Evolutionary conservation across 2,329 filamentous ascomycete species (phyloP).

Genomic region (Colletotrichum sp.): DNA sequence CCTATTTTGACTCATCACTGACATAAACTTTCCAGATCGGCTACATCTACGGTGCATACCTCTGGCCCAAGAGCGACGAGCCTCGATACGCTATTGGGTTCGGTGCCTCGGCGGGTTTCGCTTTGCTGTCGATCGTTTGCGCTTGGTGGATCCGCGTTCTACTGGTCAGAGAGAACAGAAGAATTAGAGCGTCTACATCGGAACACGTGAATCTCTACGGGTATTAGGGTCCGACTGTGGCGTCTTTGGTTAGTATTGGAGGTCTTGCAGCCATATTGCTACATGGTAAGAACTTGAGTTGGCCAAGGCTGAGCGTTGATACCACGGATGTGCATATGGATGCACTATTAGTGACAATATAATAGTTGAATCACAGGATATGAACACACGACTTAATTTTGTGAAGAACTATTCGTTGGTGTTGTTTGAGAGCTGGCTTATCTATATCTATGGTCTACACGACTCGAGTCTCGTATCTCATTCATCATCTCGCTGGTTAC

Average conservation of each 20-base stretch:
- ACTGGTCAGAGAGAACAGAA: conserved; percentile 46
- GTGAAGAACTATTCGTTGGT: background rate
- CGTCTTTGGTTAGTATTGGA: background rate
- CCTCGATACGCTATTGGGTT: conserved; percentile 51
- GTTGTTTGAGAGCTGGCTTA: background rate
- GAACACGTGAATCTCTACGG: conserved; percentile 42
- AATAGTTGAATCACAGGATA: fast-evolving
- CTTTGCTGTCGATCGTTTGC: conserved; percentile 37
- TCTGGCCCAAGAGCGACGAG: conserved; percentile 50
- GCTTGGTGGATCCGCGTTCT: conserved; percentile 48
- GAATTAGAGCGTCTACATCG: conserved; percentile 35
- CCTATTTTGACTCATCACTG: background rate
- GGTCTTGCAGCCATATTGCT: fast-evolving
- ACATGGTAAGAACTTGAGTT: background rate
- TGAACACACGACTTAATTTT: fast-evolving
- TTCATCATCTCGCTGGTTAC: fast-evolving
- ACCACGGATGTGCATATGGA: background rate
- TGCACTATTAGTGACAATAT: background rate
- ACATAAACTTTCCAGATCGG: conserved; percentile 33
- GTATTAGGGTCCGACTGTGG: conserved; percentile 28
- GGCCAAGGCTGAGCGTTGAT: fast-evolving
- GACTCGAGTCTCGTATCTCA: background rate
- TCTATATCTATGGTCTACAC: background rate
- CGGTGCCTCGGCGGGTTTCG: conserved; percentile 48
- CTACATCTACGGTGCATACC: conserved; percentile 56